Evolutionary conservation across 495 filamentous ascomycete species (phyloP), one percentile per base, ranked within the genome.

Genomic region (Bryoglossum gracile): DNA sequence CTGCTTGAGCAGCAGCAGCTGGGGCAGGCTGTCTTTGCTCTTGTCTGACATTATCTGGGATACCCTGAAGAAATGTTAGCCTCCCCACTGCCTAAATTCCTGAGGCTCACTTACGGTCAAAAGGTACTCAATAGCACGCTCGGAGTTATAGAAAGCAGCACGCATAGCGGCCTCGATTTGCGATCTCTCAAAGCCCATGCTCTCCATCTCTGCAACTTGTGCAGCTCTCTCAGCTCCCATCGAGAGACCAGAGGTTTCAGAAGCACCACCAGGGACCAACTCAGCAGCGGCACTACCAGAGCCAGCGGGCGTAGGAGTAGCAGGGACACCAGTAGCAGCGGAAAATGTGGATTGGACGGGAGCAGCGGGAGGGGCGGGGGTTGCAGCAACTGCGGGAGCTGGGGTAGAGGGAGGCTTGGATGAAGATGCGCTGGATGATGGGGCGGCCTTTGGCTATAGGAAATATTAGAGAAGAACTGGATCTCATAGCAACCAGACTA

Each of bases 111-210:
- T 68, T 66, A 94, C 89, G 48, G 68, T 94, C 54, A 98, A 64
- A 3, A 98, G 77, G 58, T 96, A 98, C 64, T 98, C 92, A 30
- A 98, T 89, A 23, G 92, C 92, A 65, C 92, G 88, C 58, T 98
- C 90, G 2, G 91, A 89, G 71, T 97, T 98, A 72, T 81, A 92
- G 65, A 84, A 98, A 4, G 92, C 92, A 56, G 92, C 92, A 53
- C 92, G 83, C 83, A 98, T 91, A 32, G 92, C 92, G 50, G 83
- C 80, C 51, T 94, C 88, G 51, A 94, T 94, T 57, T 94, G 84
- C 16, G 80, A 71, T 57, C 90, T 71, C 39, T 83, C 75, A 56
- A 97, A 98, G 3, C 92, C 92, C 92, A 98, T 98, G 43, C 78
- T 80, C 69, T 95, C 89, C 87, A 98, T 94, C 62, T 90, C 87